Base-by-base conservation (phyloP, 805 yeast species). In the Cyberlindnera subsufficiens region DNA sequence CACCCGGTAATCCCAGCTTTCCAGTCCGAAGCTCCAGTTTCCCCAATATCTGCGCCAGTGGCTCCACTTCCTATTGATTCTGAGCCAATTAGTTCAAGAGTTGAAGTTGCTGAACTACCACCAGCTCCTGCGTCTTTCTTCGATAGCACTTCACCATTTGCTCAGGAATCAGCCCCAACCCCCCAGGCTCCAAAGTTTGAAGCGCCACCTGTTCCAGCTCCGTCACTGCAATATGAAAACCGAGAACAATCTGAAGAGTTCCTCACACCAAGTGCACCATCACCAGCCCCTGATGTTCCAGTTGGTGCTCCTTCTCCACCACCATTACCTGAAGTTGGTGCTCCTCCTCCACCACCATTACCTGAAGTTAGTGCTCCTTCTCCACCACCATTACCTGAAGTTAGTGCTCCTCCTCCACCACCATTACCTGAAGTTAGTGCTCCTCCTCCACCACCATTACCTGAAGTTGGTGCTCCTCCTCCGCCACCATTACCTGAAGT, bases 361-460 rank as follows among this genome's bases (percentile, higher is more conserved):
- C 61, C 63, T 10, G 37, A 50, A 16, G 53, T 55, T 17, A 40
- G 59, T 15, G 57, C 59, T 4, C 52, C 52, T 13, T 30, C 49
- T 4, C 30, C 68, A n/a, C 58, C 66, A 3, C 50, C 64, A 10
- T 61, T 60, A 3, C 56, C 62, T 9, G 61, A 64, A n/a, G 60
- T 65, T 16, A 46, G 63, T 30, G 19, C 42, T 22, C 39, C 42
- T 15, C 42, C 44, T 16, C 40, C 43, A 14, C 47, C 54, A 13
- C 47, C 51, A 14, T 47, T 60, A 4, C 61, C 63, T 7, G 37
- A 52, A n/a, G 53, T 55, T 18, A 40, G 59, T 18, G 58, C 61
- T 5, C 53, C 53, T 16, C 40, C 51, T 4, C 39, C 69, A 14
- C 60, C 68, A 3, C 51, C 65, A 7, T 61, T 61, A 3, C 56